Evolutionary conservation across 768 basidiomycete species (phyloP).

Genomic region (Piloderma croceum): DNA sequence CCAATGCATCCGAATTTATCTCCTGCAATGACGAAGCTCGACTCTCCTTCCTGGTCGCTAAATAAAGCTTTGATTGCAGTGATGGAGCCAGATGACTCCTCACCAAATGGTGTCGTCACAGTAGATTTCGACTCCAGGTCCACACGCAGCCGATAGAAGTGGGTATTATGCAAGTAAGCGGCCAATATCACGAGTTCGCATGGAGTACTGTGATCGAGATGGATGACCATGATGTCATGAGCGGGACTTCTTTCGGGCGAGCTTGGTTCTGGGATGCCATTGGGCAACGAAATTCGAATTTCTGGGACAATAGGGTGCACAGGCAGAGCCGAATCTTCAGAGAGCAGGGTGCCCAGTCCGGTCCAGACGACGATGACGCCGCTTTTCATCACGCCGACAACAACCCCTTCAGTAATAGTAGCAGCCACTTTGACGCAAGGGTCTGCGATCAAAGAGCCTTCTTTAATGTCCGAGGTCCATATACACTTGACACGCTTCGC

Average conservation of each 20-base stretch:
- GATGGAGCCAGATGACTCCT: slow-evolving; percentile 46
- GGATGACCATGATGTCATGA: neutral
- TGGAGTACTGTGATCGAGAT: neutral
- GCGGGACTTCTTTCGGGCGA: neutral
- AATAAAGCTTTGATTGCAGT: slow-evolving; percentile 47
- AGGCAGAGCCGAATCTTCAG: slow-evolving; percentile 11
- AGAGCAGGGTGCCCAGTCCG: slow-evolving; percentile 30
- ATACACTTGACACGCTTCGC: slow-evolving; percentile 45
- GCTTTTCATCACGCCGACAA: slow-evolving; percentile 47
- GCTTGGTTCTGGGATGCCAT: neutral
- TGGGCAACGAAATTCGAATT: slow-evolving; percentile 33
- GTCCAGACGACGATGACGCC: slow-evolving; percentile 57
- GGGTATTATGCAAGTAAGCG: slow-evolving; percentile 42
- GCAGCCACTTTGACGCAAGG: slow-evolving; percentile 47
- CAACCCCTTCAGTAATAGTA: slow-evolving; percentile 34
- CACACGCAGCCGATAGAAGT: slow-evolving; percentile 48
- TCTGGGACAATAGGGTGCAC: slow-evolving; percentile 20
- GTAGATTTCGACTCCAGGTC: slow-evolving; percentile 23
- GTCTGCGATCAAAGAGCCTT: slow-evolving; percentile 36
- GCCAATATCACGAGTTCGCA: slow-evolving; percentile 37
- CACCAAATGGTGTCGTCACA: slow-evolving; percentile 44
- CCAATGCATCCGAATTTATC: slow-evolving; percentile 61
- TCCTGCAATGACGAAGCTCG: slow-evolving; percentile 55
- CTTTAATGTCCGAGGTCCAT: slow-evolving; percentile 52
- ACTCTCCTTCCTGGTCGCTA: slow-evolving; percentile 27